Evolutionary conservation across 148 eudicot genomes (phyloP), one percentile per base, ranked within the genome.

Genomic region (Diospyros lotus): DNA sequence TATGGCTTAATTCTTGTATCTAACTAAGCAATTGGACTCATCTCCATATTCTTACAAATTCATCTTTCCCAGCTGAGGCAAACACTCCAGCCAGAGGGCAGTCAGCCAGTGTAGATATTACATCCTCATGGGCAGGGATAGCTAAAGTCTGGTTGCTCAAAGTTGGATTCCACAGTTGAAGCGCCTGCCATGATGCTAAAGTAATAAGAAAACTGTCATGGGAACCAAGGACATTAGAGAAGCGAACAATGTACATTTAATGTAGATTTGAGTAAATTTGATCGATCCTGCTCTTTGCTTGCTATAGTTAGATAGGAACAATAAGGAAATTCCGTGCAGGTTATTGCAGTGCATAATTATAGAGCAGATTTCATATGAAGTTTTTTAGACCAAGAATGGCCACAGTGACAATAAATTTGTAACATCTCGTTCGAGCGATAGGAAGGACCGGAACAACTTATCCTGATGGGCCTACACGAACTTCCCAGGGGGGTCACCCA

Each of bases 11-110:
- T 28, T 28, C 28, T 0, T 28, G 41, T 28, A 46, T 13, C 2
- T 18, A 66, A n/a, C 3, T 9, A 68, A 68, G 43, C 44, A 38
- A 11, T 7, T 5, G 15, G 3, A 10, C 1, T 73, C 55, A 81
- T 71, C 69, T 85, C 91, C 91, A 88, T 9, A 85, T 1, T 50
- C 82, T 85, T 6, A 88, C 77, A 18, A 43, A 69, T 11, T 64
- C 69, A 54, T 88, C 89, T 48, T 86, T 85, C 67, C 91, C 74
- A 18, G 77, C 87, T 9, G 89, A 86, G 58, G 91, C 91, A 17
- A 88, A 58, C 78, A 72, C 63, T 53, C 78, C 80, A 10, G 68
- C 82, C 2, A 44, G 15, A 54, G 84, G 59, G 3, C 88, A 83
- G 58, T 72, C 28, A n/a, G 89, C 80, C 82, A 88, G 44, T 46